phyloP scores from a whole-genome alignment of 2,329 filamentous ascomycete species.

The Colletotrichum costaricense region DNA sequence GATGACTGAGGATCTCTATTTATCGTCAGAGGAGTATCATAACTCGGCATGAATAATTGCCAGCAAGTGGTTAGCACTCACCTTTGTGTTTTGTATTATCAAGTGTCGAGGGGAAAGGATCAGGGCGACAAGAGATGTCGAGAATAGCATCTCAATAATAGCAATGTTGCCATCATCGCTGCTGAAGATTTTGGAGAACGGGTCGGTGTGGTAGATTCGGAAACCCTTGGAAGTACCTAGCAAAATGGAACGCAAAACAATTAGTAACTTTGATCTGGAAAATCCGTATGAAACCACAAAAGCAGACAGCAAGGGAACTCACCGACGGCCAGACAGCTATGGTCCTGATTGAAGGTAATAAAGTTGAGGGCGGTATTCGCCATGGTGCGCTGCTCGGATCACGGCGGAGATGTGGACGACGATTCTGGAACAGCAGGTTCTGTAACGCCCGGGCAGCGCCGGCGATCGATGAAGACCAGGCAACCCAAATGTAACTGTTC shows the following conservation, averaged over 20 bases:
- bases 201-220: constrained; percentile 95
- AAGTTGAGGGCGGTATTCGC: constrained; percentile 86
- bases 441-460: constrained; percentile 18
- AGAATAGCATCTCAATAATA: constrained; percentile 98
- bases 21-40: constrained; percentile 36
- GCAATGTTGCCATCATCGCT: constrained; percentile 95
- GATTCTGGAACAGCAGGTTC: constrained; percentile 1
- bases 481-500: not conserved
- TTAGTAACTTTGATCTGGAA: constrained; percentile 17
- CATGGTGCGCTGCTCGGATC: constrained; percentile 55
- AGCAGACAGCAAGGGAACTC: constrained; percentile 44
- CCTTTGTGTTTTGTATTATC: constrained; percentile 98
- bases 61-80: constrained; percentile 49
- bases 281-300: not conserved
- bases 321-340: constrained; percentile 96
- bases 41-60: not conserved
- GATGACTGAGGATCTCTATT: constrained; percentile 79
- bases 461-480: constrained; percentile 4
- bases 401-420: not conserved
- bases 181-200: constrained; percentile 94
- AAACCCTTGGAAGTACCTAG: constrained; percentile 92
- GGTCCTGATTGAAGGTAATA: constrained; percentile 99
- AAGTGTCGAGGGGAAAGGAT: constrained; percentile 92
- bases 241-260: not conserved
- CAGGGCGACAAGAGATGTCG: constrained; percentile 93